phyloP scores from a whole-genome alignment of 73 alveolate genomes.

The Uronychia binucleata region DNA sequence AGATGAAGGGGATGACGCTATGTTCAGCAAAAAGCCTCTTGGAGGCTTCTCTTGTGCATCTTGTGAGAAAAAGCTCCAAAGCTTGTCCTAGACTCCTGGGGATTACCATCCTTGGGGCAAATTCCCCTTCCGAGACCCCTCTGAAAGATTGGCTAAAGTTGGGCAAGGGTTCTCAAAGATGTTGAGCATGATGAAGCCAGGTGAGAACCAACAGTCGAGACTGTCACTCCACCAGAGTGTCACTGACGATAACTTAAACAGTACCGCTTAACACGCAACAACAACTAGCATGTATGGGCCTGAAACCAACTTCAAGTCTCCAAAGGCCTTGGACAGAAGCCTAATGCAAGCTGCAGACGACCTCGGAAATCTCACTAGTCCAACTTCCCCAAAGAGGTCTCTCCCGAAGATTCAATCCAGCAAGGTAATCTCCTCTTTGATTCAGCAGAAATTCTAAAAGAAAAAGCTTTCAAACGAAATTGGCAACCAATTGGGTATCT shows the following conservation, averaged over 20 bases:
- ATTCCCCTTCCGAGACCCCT: conserved; percentile 89
- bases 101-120: conserved; percentile 88
- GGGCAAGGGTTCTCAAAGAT: conserved; percentile 95
- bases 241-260: neutral
- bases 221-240: neutral
- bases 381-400: neutral
- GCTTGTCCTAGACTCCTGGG: neutral
- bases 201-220: neutral
- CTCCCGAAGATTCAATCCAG: neutral
- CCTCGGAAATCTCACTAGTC: neutral
- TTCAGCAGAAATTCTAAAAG: no score
- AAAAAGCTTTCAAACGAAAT: no score
- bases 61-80: conserved; percentile 64
- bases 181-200: conserved; percentile 85
- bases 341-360: neutral
- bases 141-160: conserved; percentile 68
- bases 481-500: no score
- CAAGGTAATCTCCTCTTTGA: neutral
- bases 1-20: conserved; percentile 76
- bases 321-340: neutral
- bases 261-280: neutral
- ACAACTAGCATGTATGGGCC: neutral
- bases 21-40: conserved; percentile 90
- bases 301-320: neutral
- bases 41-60: conserved; percentile 94